A percentile compares a stretch with the other conserved stretches of the same genome.
phyloP scores from a whole-genome alignment of 495 filamentous ascomycete genomes.

The Penicillium subrubescens region DNA sequence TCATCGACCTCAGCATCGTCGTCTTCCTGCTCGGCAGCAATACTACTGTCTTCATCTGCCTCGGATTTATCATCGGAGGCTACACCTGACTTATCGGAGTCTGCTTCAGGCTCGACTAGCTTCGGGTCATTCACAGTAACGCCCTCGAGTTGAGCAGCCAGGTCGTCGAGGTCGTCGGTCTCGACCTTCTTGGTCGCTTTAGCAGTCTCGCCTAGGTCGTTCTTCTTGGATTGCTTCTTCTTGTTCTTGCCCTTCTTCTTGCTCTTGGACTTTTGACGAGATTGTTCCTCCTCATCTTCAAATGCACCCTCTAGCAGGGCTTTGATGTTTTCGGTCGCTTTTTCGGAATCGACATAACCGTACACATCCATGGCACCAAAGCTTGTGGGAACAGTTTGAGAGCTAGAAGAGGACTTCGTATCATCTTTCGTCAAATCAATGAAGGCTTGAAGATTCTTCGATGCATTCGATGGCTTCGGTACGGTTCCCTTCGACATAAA shows the following conservation, averaged over 20 bases:
- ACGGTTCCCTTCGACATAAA: conserved; percentile 48
- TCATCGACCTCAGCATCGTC: conserved; percentile 59
- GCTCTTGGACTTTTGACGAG: conserved; percentile 51
- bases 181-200: conserved; percentile 21
- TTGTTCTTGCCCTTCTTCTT: conserved; percentile 50
- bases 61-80: conserved; percentile 20
- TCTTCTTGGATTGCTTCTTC: conserved; percentile 41
- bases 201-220: conserved; percentile 42
- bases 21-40: conserved; percentile 43
- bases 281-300: conserved; percentile 75
- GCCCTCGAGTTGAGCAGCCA: conserved; percentile 61
- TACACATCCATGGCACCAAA: conserved; percentile 58
- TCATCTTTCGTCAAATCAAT: conserved; percentile 48
- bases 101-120: conserved; percentile 20
- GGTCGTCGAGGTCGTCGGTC: conserved; percentile 48
- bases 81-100: conserved; percentile 34
- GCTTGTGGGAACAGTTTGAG: conserved; percentile 7
- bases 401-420: conserved; percentile 4
- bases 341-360: conserved; percentile 72
- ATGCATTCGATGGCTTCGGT: conserved; percentile 33
- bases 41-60: conserved; percentile 20
- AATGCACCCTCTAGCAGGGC: conserved; percentile 84
- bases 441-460: conserved; percentile 44
- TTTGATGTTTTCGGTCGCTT: conserved; percentile 85
- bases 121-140: conserved; percentile 53